These are phyloP conservation scores for Dendrobium catenatum DNA, from an alignment of 106 monocot genomes.

Conservation along the genomic window DNA sequence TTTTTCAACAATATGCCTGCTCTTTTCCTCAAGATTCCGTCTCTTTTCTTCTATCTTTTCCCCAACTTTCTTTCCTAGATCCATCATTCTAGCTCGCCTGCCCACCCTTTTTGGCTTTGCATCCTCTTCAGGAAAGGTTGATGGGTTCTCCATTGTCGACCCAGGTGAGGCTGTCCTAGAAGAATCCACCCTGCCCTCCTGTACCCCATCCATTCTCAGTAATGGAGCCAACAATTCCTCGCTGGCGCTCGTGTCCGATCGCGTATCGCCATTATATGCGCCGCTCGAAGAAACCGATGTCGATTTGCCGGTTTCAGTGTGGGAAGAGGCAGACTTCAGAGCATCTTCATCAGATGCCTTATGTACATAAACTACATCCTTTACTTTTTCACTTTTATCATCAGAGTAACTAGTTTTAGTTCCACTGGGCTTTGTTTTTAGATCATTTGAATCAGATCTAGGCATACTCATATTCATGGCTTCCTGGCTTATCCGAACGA, in stretches of 20 bases:
- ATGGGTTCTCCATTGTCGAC: slow-evolving; percentile 1
- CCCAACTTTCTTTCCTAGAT: slow-evolving; percentile 69
- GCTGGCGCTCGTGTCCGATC: background rate
- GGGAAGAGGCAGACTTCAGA: slow-evolving; percentile 6
- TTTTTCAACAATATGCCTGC: slow-evolving; percentile 67
- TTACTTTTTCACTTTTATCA: slow-evolving; percentile 19
- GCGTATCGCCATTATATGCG: background rate
- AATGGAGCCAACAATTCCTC: slow-evolving; percentile 37
- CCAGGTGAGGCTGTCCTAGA: background rate
- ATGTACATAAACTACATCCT: slow-evolving; percentile 14
- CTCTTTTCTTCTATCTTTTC: slow-evolving; percentile 92
- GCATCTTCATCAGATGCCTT: background rate
- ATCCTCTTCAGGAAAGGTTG: slow-evolving; percentile 28
- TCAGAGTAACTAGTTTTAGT: slow-evolving; percentile 13
- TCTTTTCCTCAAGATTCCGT: slow-evolving; percentile 68
- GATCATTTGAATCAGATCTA: slow-evolving; percentile 15
- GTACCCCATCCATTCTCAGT: background rate
- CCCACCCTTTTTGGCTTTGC: slow-evolving; percentile 32
- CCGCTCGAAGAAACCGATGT: slow-evolving; percentile 1
- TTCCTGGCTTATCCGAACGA: slow-evolving; percentile 56
- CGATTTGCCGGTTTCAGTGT: background rate
- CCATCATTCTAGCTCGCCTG: slow-evolving; percentile 61
- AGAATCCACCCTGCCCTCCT: slow-evolving; percentile 10
- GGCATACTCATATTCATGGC: slow-evolving; percentile 18
- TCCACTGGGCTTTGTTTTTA: slow-evolving; percentile 12